Base-by-base conservation (phyloP, 1,284 basidiomycete genomes). In the Microbotryum violaceum region DNA sequence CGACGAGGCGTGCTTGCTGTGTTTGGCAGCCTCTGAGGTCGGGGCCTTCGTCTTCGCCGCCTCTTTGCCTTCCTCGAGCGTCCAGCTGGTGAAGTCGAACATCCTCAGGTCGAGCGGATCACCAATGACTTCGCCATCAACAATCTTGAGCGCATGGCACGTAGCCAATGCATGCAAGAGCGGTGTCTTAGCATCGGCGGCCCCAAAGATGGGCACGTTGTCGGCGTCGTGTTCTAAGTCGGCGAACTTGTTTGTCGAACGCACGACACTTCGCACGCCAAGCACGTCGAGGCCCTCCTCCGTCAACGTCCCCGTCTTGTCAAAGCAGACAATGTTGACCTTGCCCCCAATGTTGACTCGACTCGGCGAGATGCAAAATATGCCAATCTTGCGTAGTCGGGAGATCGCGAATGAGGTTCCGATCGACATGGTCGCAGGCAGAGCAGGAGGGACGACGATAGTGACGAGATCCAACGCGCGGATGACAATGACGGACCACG, bases 221-320 rank as follows among this genome's bases (percentile, higher is more conserved):
- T 89, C 83, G 9, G 93, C 83, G 62, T 93, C 85, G 64, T 88
- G 83, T 65, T 96, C 81, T 23, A 98, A 82, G 73, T 99, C 93
- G 48, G 91, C 91, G 76, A 98, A 98, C 50, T 85, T 82, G 54
- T 85, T 82, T 56, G 75, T 73, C 16, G 66, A 68, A 54, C 87
- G 84, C 68, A 93, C 90, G 49, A 91, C 81, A 1, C 84, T 84
- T 48, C 92, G 85, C 14, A 93, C 87, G 29, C 92, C 92, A 51
- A 99, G 86, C 51, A 99, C 92, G 73, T 98, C 96, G 49, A 99
- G 81, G 1, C 96, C 96, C 69, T 99, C 96, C 75, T 97, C 96
- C 0, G 96, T 99, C 20, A 99, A 81, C 1, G 96, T 99, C 2
- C 96, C 96, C 1, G 96, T 99, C 79, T 99, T 99, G 80, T 99